Evolutionary conservation across 306 rosid species (phyloP).

Genomic region (Cicer cuneatum): DNA sequence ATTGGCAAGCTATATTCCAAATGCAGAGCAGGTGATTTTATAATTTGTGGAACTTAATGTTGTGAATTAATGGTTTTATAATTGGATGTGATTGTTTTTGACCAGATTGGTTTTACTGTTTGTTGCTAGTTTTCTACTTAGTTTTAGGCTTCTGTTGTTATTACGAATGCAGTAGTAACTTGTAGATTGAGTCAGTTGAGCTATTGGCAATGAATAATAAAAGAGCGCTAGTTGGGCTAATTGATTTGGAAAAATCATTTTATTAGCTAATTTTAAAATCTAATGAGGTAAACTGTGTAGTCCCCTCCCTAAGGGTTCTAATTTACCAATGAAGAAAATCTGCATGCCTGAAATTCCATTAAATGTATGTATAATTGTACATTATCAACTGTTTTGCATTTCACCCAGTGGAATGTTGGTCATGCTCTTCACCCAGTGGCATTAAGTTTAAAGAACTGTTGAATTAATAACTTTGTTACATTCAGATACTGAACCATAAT

Average conservation of each 20-base stretch:
- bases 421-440: neutral
- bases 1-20: conserved; percentile 74
- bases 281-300: conserved; percentile 22
- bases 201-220: neutral
- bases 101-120: conserved; percentile 11
- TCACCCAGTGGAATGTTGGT: conserved; percentile 17
- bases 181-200: neutral
- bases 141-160: conserved; percentile 13
- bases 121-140: conserved; percentile 10
- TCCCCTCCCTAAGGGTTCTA: conserved; percentile 9
- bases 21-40: conserved; percentile 72
- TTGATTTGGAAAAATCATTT: neutral
- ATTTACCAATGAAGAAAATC: conserved; percentile 24
- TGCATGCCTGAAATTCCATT: conserved; percentile 14
- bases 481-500: conserved; percentile 72
- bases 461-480: conserved; percentile 7
- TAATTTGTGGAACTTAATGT: conserved; percentile 12
- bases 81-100: conserved; percentile 15
- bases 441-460: conserved; percentile 14
- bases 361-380: conserved; percentile 13
- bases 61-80: neutral
- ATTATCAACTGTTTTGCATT: conserved; percentile 17
- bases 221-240: neutral
- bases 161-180: neutral
- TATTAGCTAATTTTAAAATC: conserved; percentile 2